A percentile compares a stretch with the other conserved stretches of the same genome.
phyloP scores from a whole-genome alignment of 768 basidiomycete species.

The Trametes coccinea region DNA sequence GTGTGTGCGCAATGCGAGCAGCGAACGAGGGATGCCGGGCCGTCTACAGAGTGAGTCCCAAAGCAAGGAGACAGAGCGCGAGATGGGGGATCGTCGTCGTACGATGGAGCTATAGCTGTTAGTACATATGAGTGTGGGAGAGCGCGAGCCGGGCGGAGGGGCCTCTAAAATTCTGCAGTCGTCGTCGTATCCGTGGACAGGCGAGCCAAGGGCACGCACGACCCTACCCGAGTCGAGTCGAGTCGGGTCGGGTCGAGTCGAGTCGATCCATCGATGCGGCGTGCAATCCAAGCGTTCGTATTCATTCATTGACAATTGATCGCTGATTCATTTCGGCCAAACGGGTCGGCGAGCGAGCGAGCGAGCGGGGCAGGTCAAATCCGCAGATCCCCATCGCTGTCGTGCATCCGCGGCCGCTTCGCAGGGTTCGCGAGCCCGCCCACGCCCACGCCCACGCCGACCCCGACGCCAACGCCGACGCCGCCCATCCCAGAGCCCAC shows the following conservation, averaged over 20 bases:
- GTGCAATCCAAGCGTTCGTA: not conserved
- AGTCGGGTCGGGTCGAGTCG: not conserved
- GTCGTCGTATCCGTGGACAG: not conserved
- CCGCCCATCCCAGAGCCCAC: conserved; percentile 22
- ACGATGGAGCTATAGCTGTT: conserved; percentile 9
- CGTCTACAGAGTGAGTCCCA: conserved; percentile 26
- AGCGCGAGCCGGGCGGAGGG: not conserved
- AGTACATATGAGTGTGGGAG: conserved; percentile 23
- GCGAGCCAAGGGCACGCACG: not conserved
- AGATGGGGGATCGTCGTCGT: not conserved
- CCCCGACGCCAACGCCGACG: no score
- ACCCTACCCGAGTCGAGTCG: no score
- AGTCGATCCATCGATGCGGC: not conserved
- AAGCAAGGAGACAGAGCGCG: conserved; percentile 7
- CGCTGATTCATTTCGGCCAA: no score
- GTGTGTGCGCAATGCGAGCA: not conserved
- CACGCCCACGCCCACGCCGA: no score
- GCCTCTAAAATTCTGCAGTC: conserved; percentile 12
- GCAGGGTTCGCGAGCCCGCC: conserved; percentile 20
- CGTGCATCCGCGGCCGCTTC: conserved; percentile 54
- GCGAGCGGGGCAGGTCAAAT: conserved; percentile 12
- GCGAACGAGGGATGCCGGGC: not conserved
- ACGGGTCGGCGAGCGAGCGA: no score
- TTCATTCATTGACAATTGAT: not conserved
- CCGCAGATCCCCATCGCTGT: conserved; percentile 47